Conservation (phyloP, 176 grass and related monocot genomes). For the Oryza longistaminata region DNA sequence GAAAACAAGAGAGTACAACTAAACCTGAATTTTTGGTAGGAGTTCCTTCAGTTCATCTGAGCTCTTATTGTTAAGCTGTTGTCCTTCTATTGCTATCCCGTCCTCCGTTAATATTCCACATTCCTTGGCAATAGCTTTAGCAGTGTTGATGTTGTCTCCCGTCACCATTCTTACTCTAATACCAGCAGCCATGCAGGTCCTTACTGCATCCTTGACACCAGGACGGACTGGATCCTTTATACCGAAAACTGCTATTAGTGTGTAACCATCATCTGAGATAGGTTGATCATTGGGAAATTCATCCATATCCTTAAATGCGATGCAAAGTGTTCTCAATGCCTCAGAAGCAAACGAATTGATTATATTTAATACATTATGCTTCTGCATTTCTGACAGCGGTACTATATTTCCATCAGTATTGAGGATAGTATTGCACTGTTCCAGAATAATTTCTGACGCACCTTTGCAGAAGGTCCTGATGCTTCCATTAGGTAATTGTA, state of each 20-base stretch:
- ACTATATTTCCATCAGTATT: conserved; percentile 47
- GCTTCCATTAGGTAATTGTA: conserved; percentile 63
- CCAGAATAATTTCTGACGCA: conserved; percentile 78
- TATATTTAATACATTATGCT: conserved; percentile 40
- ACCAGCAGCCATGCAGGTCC: conserved; percentile 78
- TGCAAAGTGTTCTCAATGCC: conserved; percentile 80
- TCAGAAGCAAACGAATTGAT: conserved; percentile 74
- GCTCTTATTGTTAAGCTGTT: conserved; percentile 62
- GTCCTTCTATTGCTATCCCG: conserved; percentile 85
- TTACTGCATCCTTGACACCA: conserved; percentile 75
- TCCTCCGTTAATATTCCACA: conserved; percentile 92
- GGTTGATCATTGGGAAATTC: conserved; percentile 48
- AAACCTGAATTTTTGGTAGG: conserved; percentile 84
- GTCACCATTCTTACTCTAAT: conserved; percentile 90
- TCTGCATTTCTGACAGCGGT: conserved; percentile 48
- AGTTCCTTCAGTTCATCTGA: conserved; percentile 64
- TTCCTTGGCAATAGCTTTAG: conserved; percentile 92
- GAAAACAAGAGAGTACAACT: conserved; percentile 9
- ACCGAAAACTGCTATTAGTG: conserved; percentile 78
- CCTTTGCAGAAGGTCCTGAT: conserved; percentile 82
- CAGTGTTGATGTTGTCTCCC: conserved; percentile 90
- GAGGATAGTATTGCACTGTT: conserved; percentile 57
- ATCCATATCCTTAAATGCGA: conserved; percentile 74
- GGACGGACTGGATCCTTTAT: conserved; percentile 93
- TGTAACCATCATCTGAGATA: conserved; percentile 70